Evolutionary conservation across 805 yeast species (phyloP).

Genomic region (Teunomyces panamensis): DNA sequence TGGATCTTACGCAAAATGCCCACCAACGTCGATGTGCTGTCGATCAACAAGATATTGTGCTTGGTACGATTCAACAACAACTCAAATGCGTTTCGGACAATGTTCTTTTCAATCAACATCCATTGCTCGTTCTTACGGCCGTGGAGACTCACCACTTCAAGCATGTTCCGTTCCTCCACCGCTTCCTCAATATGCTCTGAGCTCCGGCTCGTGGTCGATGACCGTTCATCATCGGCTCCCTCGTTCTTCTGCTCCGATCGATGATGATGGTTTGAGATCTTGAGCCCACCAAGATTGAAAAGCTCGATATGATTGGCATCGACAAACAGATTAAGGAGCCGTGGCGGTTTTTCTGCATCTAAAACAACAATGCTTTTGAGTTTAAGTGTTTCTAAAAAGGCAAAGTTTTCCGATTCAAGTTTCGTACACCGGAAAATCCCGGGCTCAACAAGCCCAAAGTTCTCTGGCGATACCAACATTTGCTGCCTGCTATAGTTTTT

Average conservation of each 20-base stretch:
- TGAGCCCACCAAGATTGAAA: constrained; percentile 43
- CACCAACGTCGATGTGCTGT: constrained; percentile 72
- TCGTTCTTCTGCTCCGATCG: constrained; percentile 15
- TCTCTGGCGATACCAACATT: constrained; percentile 88
- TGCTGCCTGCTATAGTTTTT: background rate
- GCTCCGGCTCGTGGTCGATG: constrained; percentile 6
- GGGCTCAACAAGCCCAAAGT: constrained; percentile 86
- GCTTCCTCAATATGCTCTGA: constrained; percentile 4
- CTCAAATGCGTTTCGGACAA: constrained; percentile 65
- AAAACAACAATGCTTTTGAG: constrained; percentile 68
- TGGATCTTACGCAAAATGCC: constrained; percentile 81
- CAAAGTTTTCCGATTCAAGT: constrained; percentile 70
- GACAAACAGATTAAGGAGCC: constrained; percentile 64
- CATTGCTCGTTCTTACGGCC: constrained; percentile 52
- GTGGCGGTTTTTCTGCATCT: constrained; percentile 83
- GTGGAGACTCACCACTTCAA: constrained; percentile 21
- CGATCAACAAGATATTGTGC: constrained; percentile 73
- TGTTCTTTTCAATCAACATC: constrained; percentile 69
- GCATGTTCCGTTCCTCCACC: constrained; percentile 6
- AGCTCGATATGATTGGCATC: constrained; percentile 54
- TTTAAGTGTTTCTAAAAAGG: constrained; percentile 72
- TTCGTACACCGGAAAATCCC: constrained; percentile 80
- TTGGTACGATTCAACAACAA: constrained; percentile 59
- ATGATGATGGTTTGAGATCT: constrained; percentile 36
- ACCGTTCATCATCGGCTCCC: constrained; percentile 11